These are phyloP conservation scores for Nematocida displodere DNA, from an alignment of 371 early-diverging fungal species.

Conservation along the genomic window DNA sequence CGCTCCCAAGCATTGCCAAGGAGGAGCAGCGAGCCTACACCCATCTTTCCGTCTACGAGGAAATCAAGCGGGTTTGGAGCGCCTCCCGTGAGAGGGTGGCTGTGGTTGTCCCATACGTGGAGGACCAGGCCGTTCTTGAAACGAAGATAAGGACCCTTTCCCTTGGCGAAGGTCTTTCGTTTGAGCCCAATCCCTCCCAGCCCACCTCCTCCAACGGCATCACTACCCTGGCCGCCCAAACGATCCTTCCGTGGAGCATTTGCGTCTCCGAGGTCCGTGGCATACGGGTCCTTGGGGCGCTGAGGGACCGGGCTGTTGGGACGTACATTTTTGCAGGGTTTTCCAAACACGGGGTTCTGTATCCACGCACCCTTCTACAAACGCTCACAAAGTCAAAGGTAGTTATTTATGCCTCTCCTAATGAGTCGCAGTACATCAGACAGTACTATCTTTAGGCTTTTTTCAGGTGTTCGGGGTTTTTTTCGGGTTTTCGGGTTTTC, in stretches of 20 bases:
- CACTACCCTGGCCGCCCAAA: background rate
- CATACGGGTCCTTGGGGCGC: background rate
- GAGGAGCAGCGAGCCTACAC: background rate
- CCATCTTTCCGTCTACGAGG: background rate
- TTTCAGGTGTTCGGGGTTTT: no score
- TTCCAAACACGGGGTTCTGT: background rate
- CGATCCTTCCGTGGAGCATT: background rate
- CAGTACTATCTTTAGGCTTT: conserved; percentile 20
- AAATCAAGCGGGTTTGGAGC: background rate
- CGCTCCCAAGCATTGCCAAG: background rate
- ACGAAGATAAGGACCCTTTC: background rate
- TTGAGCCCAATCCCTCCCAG: no score
- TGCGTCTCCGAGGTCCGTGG: background rate
- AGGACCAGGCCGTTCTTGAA: background rate
- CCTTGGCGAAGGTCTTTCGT: background rate
- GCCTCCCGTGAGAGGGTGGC: background rate
- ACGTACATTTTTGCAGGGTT: conserved; percentile 33
- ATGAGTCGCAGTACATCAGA: conserved; percentile 21
- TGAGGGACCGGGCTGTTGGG: background rate
- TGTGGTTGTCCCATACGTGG: background rate
- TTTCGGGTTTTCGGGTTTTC: no score
- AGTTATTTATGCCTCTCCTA: conserved; percentile 18
- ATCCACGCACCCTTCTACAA: background rate
- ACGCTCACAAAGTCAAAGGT: background rate
- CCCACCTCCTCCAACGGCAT: no score